Evolutionary conservation across 805 yeast species (phyloP).

Genomic region (Lipomyces spencermartinsiae): DNA sequence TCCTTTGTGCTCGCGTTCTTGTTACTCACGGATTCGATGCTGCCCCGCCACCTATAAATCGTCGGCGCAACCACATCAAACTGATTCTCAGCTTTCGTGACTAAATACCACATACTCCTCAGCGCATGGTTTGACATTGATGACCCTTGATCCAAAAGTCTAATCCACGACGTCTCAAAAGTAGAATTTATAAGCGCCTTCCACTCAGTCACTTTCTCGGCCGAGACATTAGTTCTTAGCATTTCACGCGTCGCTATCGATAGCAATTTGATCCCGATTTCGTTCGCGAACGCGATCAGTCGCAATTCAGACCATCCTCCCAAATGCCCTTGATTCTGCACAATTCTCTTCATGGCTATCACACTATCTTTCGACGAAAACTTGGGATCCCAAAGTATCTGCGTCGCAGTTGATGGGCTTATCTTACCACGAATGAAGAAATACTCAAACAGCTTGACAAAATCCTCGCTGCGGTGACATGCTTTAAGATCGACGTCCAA

Average conservation of each 20-base stretch:
- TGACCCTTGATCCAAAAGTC: slow-evolving; percentile 16
- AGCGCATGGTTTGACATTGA: slow-evolving; percentile 28
- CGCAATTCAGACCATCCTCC: slow-evolving; percentile 29
- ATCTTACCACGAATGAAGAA: slow-evolving; percentile 25
- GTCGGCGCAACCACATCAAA: slow-evolving; percentile 24
- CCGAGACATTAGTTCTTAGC: not conserved
- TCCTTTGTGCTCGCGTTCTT: not conserved
- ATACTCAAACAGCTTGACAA: slow-evolving; percentile 18
- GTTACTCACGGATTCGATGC: not conserved
- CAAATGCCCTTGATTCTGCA: slow-evolving; percentile 4
- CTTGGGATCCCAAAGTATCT: slow-evolving; percentile 21
- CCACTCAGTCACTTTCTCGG: slow-evolving; percentile 5
- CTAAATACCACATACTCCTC: slow-evolving; percentile 31
- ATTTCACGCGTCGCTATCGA: not conserved
- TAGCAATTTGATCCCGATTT: slow-evolving; percentile 18
- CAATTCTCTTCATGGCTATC: slow-evolving; percentile 6
- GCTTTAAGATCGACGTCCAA: slow-evolving; percentile 9
- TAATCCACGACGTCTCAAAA: slow-evolving; percentile 22
- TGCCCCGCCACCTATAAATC: slow-evolving; percentile 7
- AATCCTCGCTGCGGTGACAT: slow-evolving; percentile 22
- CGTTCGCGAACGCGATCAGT: slow-evolving; percentile 16
- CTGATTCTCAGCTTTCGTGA: slow-evolving; percentile 12
- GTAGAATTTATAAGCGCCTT: slow-evolving; percentile 13
- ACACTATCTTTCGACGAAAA: slow-evolving; percentile 10
- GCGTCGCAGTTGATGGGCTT: slow-evolving; percentile 12